Conservation (phyloP, 345 rosid species). For the Eutrema japonicum region DNA sequence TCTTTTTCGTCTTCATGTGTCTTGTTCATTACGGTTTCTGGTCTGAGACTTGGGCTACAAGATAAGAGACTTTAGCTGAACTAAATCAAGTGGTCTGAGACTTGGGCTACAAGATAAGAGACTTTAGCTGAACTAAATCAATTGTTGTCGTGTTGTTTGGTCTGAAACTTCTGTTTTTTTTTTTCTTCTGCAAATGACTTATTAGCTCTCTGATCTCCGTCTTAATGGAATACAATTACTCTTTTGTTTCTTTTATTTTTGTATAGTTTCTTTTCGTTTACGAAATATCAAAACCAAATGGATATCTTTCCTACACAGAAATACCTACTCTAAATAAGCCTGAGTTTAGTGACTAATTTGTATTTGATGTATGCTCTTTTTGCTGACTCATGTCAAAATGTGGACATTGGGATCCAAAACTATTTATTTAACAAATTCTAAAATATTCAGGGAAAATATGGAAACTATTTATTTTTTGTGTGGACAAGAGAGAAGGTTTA, state of each 20-base stretch:
- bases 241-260: background rate
- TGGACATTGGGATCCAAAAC: background rate
- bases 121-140: slow-evolving; percentile 1
- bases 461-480: background rate
- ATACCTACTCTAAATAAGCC: no score
- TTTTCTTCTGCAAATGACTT: background rate
- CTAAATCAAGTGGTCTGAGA: slow-evolving; percentile 18
- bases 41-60: slow-evolving; percentile 27
- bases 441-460: background rate
- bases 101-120: slow-evolving; percentile 26
- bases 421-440: background rate
- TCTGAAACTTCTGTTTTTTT: background rate
- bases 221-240: background rate
- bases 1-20: background rate
- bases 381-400: background rate
- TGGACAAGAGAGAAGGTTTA: background rate
- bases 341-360: no score
- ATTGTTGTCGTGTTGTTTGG: slow-evolving; percentile 3
- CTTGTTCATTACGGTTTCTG: slow-evolving; percentile 13
- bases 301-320: background rate
- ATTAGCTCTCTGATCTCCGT: background rate
- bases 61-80: slow-evolving; percentile 17
- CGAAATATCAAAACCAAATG: background rate
- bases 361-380: background rate
- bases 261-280: background rate